phyloP scores from a whole-genome alignment of 2,329 filamentous ascomycete genomes.

The Paecilomyces sp. region DNA sequence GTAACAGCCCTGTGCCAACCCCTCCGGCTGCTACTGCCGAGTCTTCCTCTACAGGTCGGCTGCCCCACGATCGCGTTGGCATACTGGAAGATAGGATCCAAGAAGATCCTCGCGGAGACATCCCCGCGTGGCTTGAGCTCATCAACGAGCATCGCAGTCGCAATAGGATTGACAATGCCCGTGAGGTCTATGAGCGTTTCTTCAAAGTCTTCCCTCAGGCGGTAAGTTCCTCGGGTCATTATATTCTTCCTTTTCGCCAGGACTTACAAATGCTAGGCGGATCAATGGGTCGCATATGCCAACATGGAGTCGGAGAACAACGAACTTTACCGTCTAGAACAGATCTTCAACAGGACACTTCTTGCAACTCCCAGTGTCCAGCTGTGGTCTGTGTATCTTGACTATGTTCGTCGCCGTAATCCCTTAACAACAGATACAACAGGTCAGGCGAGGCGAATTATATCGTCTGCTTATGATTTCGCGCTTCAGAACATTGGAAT shows the following conservation, averaged over 20 bases:
- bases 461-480: slow-evolving; percentile 85
- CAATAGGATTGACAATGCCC: slow-evolving; percentile 73
- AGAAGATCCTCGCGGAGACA: slow-evolving; percentile 86
- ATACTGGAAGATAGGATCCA: slow-evolving; percentile 85
- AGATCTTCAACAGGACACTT: slow-evolving; percentile 75
- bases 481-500: slow-evolving; percentile 84
- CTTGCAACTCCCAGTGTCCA: slow-evolving; percentile 73
- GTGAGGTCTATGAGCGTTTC: slow-evolving; percentile 77
- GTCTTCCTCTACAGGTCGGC: slow-evolving; percentile 43
- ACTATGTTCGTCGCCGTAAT: slow-evolving; percentile 88
- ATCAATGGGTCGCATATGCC: slow-evolving; percentile 83
- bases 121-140: slow-evolving; percentile 83
- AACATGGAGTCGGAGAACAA: slow-evolving; percentile 85
- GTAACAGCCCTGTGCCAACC: slow-evolving; percentile 31
- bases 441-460: slow-evolving; percentile 67
- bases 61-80: slow-evolving; percentile 67
- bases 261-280: slow-evolving; percentile 57
- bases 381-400: slow-evolving; percentile 88
- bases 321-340: slow-evolving; percentile 71
- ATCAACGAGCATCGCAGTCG: slow-evolving; percentile 78
- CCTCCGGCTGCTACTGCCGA: slow-evolving; percentile 37
- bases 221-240: slow-evolving; percentile 52
- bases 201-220: slow-evolving; percentile 81
- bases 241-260: slow-evolving; percentile 4
- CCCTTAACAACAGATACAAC: slow-evolving; percentile 74